Conservation (phyloP, 345 rosid genomes). For the Erucastrum elatum region DNA sequence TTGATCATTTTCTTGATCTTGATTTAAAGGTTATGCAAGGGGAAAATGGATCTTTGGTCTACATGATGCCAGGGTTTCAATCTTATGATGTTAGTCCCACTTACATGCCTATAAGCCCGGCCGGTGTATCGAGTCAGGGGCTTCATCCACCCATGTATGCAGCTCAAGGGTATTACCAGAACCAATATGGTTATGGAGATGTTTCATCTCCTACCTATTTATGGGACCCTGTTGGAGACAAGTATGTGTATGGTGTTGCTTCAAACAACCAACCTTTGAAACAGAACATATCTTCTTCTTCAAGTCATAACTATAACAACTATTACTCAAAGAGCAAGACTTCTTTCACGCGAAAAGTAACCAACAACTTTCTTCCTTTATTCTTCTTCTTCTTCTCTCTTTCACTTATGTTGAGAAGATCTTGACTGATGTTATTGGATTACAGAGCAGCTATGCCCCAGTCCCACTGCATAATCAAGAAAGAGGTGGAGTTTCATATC, state of each 20-base stretch:
- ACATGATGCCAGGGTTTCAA: slow-evolving; percentile 50
- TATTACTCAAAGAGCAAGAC: slow-evolving; percentile 37
- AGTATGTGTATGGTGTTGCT: slow-evolving; percentile 35
- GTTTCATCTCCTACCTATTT: slow-evolving; percentile 36
- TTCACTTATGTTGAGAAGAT: not conserved
- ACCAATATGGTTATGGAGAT: slow-evolving; percentile 46
- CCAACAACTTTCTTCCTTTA: too few species aligned
- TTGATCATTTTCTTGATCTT: not conserved
- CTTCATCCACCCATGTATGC: slow-evolving; percentile 40
- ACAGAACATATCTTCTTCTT: slow-evolving; percentile 45
- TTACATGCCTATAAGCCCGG: slow-evolving; percentile 41
- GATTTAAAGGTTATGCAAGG: slow-evolving; percentile 47
- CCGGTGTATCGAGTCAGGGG: slow-evolving; percentile 40
- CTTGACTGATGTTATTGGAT: slow-evolving; percentile 14
- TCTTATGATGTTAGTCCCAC: slow-evolving; percentile 42
- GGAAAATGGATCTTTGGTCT: slow-evolving; percentile 55
- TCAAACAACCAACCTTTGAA: slow-evolving; percentile 41
- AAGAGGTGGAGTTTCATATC: slow-evolving; percentile 28
- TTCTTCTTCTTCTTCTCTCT: not conserved
- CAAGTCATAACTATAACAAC: slow-evolving; percentile 34
- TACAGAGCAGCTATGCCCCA: slow-evolving; percentile 37
- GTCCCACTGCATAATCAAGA: slow-evolving; percentile 42
- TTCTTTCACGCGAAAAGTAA: slow-evolving; percentile 43
- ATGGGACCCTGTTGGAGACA: slow-evolving; percentile 47
- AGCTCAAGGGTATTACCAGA: slow-evolving; percentile 44